Evolutionary conservation across 495 filamentous ascomycete genomes (phyloP), one percentile per base, ranked within the genome.

Genomic region (Penicillium salamii): DNA sequence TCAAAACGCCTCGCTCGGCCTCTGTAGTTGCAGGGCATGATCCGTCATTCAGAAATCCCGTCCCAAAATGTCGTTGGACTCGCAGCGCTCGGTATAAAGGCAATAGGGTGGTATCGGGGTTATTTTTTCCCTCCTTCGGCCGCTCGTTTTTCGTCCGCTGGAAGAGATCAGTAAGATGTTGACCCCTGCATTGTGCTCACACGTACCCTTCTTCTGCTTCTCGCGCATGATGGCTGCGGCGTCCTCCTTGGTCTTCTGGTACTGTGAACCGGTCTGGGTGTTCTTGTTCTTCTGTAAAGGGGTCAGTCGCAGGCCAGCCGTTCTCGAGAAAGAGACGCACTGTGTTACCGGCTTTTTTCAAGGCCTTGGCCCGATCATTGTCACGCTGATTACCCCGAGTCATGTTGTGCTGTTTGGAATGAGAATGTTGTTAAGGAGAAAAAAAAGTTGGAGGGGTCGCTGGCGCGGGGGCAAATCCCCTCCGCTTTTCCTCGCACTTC

Each of bases 381-480:
- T 96, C 90, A 62, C 91, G 83, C 78, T 97, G 91, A 65, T 97
- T 97, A 55, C 91, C 91, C 65, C 91, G 88, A 49, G 91, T 83
- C 91, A 96, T 96, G 28, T 44, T 44, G 65, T 79, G 38, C 2
- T 46, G 23, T 37, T 20, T 3, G 32, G 6, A 21, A 15, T 17
- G 20, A 26, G 19, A 36, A 38, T 14, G 20, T 7, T 6, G 17
- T 12, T 21, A 21, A 35, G 47, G 11, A 21, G 21, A 20, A 33
- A 24, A 44, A 51, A 38, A 45, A 41, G 34, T 37, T 43, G 33
- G 39, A 39, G 49, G 24, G 41, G 49, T 52, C n/a, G 38, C 14
- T 12, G 40, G 49, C 18, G 11, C 38, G 20, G 38, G 21, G 21
- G 34, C 20, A 20, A 48, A 48, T 48, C 45, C 38, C 12, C 20